These are phyloP conservation scores for Protea cynaroides DNA, from an alignment of 164 flowering plant species.

Conservation along the genomic window DNA sequence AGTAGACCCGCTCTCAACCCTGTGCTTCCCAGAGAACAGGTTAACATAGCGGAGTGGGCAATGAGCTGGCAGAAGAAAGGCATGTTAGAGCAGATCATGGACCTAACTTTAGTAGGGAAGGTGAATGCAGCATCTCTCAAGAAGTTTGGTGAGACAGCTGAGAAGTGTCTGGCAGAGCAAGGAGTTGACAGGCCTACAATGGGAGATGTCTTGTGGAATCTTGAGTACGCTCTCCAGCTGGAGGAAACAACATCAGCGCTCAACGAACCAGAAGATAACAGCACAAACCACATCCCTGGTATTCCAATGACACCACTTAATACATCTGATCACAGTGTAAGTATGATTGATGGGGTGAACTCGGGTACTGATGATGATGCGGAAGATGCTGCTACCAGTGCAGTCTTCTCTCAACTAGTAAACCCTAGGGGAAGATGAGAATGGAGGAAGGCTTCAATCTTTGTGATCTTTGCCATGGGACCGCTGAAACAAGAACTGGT, in stretches of 20 bases:
- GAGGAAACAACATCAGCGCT: slow-evolving; percentile 75
- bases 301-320: slow-evolving; percentile 51
- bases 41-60: slow-evolving; percentile 92
- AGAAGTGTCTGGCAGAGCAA: slow-evolving; percentile 83
- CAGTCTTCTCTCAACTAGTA: slow-evolving; percentile 91
- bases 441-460: background rate
- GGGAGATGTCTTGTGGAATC: slow-evolving; percentile 96
- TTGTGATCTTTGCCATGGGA: slow-evolving; percentile 1
- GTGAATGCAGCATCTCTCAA: slow-evolving; percentile 76
- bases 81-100: slow-evolving; percentile 86
- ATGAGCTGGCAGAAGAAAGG: slow-evolving; percentile 96
- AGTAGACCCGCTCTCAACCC: slow-evolving; percentile 85
- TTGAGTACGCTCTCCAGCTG: slow-evolving; percentile 90
- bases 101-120: slow-evolving; percentile 55
- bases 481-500: background rate
- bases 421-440: slow-evolving; percentile 89
- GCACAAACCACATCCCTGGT: slow-evolving; percentile 75
- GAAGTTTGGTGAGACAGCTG: slow-evolving; percentile 90
- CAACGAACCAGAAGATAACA: slow-evolving; percentile 77
- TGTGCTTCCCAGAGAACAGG: slow-evolving; percentile 89
- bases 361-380: slow-evolving; percentile 75
- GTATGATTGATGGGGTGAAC: slow-evolving; percentile 48
- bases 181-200: slow-evolving; percentile 90
- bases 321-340: slow-evolving; percentile 69
- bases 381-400: slow-evolving; percentile 83